Percentiles rank a stretch among this genome's conserved stretches.
phyloP scores from a whole-genome alignment of 371 early-diverging fungal genomes.

The Mucor ambiguus region DNA sequence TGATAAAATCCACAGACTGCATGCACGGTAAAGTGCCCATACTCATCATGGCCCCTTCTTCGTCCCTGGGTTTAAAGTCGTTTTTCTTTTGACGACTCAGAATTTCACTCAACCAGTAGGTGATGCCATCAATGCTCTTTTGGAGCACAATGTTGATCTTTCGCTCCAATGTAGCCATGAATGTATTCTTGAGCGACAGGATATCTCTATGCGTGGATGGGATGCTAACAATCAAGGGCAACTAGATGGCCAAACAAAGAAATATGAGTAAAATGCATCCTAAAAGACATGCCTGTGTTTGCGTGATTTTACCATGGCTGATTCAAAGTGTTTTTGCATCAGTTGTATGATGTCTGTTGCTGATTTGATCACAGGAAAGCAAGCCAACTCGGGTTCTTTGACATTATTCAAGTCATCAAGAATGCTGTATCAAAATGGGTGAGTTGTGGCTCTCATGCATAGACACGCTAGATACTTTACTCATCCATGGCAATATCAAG shows the following conservation, averaged over 20 bases:
- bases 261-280: background rate
- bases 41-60: constrained; percentile 73
- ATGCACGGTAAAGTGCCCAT: constrained; percentile 79
- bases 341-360: constrained; percentile 78
- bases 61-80: constrained; percentile 86
- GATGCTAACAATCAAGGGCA: constrained; percentile 74
- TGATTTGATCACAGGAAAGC: constrained; percentile 70
- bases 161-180: constrained; percentile 79
- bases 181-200: constrained; percentile 82
- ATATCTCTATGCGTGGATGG: constrained; percentile 86
- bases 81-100: constrained; percentile 70
- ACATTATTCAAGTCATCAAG: constrained; percentile 74
- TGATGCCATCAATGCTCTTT: constrained; percentile 68
- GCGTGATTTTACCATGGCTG: constrained; percentile 63
- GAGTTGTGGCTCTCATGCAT: background rate
- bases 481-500: constrained; percentile 82
- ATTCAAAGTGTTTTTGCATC: constrained; percentile 91
- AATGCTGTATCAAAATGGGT: constrained; percentile 46
- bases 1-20: constrained; percentile 70
- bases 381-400: constrained; percentile 70
- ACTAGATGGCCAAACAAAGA: constrained; percentile 41
- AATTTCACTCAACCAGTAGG: constrained; percentile 60
- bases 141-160: constrained; percentile 79
- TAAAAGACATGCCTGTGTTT: background rate
- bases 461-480: constrained; percentile 40